phyloP scores from a whole-genome alignment of 192 early-diverging fungal species.

The Linderina pennispora region DNA sequence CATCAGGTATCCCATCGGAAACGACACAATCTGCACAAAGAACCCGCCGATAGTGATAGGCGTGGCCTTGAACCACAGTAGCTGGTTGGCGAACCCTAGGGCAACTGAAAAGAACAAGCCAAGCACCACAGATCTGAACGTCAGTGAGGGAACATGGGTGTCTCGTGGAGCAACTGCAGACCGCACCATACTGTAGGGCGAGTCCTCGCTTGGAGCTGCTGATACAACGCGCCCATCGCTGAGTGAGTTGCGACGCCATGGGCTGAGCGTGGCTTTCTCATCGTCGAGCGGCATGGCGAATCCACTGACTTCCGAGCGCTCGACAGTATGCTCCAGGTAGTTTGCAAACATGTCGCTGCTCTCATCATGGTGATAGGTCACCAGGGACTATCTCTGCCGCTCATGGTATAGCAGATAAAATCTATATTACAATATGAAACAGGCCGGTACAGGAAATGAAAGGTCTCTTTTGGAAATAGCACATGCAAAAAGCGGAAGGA shows the following conservation, averaged over 20 bases:
- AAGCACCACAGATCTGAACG: constrained; percentile 58
- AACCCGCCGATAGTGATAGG: constrained; percentile 21
- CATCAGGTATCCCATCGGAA: constrained; percentile 2
- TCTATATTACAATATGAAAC: no score
- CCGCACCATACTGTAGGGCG: constrained; percentile 6
- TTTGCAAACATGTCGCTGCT: no score
- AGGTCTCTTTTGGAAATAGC: no score
- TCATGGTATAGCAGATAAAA: no score
- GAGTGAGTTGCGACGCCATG: background rate
- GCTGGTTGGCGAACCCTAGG: constrained; percentile 41
- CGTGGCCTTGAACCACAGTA: constrained; percentile 32
- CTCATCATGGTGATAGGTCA: no score
- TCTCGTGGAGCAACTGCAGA: constrained; percentile 22
- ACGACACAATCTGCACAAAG: constrained; percentile 2
- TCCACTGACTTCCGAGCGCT: no score
- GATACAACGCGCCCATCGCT: background rate
- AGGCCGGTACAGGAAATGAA: no score
- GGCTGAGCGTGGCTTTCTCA: background rate
- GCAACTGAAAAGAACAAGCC: constrained; percentile 52
- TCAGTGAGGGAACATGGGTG: constrained; percentile 48
- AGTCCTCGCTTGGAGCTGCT: constrained; percentile 43
- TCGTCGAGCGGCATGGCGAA: no score
- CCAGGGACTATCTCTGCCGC: no score
- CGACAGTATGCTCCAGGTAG: no score
- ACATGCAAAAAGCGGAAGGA: no score